These are phyloP conservation scores for Hypsizygus ulmarius DNA, from an alignment of 1,284 basidiomycete species.

Conservation along the genomic window DNA sequence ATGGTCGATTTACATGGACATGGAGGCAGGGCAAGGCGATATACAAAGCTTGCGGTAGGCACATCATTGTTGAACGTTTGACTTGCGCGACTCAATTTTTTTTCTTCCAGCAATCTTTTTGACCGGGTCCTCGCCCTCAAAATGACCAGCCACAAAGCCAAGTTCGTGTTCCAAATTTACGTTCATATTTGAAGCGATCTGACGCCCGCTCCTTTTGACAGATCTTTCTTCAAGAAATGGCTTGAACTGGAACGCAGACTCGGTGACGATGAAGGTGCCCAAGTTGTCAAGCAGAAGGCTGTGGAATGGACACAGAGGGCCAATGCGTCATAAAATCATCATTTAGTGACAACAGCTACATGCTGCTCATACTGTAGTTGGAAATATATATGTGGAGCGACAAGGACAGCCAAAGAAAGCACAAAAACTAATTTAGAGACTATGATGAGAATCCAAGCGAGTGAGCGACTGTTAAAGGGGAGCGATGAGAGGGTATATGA, in stretches of 20 bases:
- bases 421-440: slow-evolving; percentile 40
- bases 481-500: slow-evolving; percentile 47
- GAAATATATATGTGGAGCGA: slow-evolving; percentile 36
- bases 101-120: slow-evolving; percentile 75
- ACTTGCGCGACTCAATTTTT: slow-evolving; percentile 12
- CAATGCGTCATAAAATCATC: slow-evolving; percentile 31
- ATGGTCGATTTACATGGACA: slow-evolving; percentile 97
- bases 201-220: slow-evolving; percentile 27
- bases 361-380: slow-evolving; percentile 29
- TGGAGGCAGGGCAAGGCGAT: slow-evolving; percentile 80
- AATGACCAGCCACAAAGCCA: slow-evolving; percentile 93
- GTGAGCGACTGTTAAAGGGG: slow-evolving; percentile 20
- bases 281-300: slow-evolving; percentile 83
- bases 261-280: slow-evolving; percentile 85
- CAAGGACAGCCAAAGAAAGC: slow-evolving; percentile 30
- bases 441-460: slow-evolving; percentile 53
- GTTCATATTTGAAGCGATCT: slow-evolving; percentile 14
- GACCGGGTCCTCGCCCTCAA: slow-evolving; percentile 80
- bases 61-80: slow-evolving; percentile 4
- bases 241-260: slow-evolving; percentile 83
- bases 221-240: slow-evolving; percentile 98
- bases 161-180: slow-evolving; percentile 48
- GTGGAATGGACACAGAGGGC: slow-evolving; percentile 80
- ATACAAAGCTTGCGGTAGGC: slow-evolving; percentile 72
- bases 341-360: slow-evolving; percentile 23